Base-by-base conservation (phyloP, 164 flowering plant species). In the Berberis thunbergii region DNA sequence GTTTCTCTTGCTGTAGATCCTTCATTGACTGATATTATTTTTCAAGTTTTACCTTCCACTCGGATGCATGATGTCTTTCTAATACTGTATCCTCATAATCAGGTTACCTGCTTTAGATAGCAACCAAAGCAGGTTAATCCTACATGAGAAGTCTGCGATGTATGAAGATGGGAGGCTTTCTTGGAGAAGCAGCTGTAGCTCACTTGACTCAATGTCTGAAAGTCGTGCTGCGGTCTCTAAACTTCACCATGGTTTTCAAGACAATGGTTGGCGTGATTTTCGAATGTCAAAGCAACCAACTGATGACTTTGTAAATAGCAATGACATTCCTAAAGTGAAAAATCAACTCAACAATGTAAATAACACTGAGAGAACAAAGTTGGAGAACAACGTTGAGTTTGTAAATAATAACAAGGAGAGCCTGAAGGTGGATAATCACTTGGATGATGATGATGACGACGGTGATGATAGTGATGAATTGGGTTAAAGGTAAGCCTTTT, bases 261-360 rank as follows among this genome's bases (percentile, higher is more conserved):
- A 75, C 64, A 66, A 66, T 71, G 73, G 74, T 50, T 67, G 75
- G 70, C 69, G 75, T 41, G 64, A 77, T 69, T 65, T 62, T 59
- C 75, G 1, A 54, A 56, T 63, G 26, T 26, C 26, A 26, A 26
- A 26, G 45, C 78, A 71, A 59, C 72, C 70, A 56, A 59, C 65
- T 3, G 75, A 65, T 76, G 83, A 76, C 76, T 56, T 57, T 84
- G 91, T 81, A 81, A 71, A 81, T 80, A 78, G 57, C 41, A 61
- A 54, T 66, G 75, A 64, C 60, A 67, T 72, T 72, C 76, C 72
- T 46, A 61, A 64, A 59, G 41, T 65, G 70, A 72, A 64, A 46
- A 74, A 71, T 69, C 76, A 42, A 76, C 73, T 69, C 54, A 73
- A 70, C 71, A 60, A 38, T 83, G 86, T 84, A 84, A 76, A 84